Evolutionary conservation across 2,329 filamentous ascomycete genomes (phyloP), one percentile per base, ranked within the genome.

Genomic region (Claviceps africana): DNA sequence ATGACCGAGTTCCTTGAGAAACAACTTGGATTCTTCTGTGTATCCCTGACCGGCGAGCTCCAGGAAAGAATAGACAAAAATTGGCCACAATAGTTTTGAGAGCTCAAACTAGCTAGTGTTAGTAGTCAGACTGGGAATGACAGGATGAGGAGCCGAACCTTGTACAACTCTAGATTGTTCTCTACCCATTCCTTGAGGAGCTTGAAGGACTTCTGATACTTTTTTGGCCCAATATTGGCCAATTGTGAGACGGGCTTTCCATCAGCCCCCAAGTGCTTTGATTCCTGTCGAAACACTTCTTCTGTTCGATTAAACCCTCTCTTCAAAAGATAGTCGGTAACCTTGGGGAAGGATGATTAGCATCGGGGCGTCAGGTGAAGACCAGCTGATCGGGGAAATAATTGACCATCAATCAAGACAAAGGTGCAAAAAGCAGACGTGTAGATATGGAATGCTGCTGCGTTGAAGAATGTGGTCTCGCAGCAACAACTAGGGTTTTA

Each of bases 301-400:
- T 98, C 93, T 1, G 93, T 97, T 25, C 86, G 79, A 51, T 83
- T 89, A 68, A 96, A 98, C 0, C 93, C 93, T 59, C 96, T 90
- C 67, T 98, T 98, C 2, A 89, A 81, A 1, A 98, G 76, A 66
- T 98, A 98, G 61, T 98, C 93, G 9, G 95, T 90, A 3, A 98
- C 78, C 78, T 82, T 55, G 3, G 2, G 2, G 21, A 11, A 2
- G 15, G 17, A 7, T 11, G 28, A 25, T 62, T 56, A 63, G 58
- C 35, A 50, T 35, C 17, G 4, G 31, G 11, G 30, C 17, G 6
- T 22, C 8, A 30, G 3, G 25, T 13, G 15, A 40, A 28, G 22
- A 2, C 22, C 22, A 28, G 8, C 21, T 17, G 21, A 47, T 35
- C 15, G 22, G 25, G n/a, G 39, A n/a, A 22, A 7, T 22, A 43